phyloP scores from a whole-genome alignment of 2,329 filamentous ascomycete species.

The Pseudogymnoascus sp. region DNA sequence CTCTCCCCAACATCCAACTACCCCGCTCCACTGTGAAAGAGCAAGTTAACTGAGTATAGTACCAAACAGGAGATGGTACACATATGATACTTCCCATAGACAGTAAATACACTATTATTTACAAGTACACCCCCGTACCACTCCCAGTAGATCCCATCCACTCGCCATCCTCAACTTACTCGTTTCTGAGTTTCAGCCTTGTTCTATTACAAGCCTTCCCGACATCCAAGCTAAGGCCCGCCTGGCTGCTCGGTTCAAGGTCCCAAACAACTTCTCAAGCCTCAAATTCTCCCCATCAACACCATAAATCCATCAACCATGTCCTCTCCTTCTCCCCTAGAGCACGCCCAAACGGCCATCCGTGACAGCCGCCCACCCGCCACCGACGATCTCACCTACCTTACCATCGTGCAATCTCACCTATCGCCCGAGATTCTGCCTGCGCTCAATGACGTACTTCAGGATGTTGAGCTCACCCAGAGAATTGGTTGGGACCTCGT shows the following conservation, averaged over 20 bases:
- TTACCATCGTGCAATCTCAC: slow-evolving; percentile 69
- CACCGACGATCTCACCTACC: slow-evolving; percentile 64
- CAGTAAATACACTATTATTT: background rate
- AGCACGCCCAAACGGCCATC: slow-evolving; percentile 22
- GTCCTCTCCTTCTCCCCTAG: slow-evolving; percentile 10
- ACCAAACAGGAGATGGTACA: background rate
- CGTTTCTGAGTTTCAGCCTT: background rate
- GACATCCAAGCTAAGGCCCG: background rate
- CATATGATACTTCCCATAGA: no score
- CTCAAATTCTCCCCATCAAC: background rate
- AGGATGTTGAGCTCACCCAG: slow-evolving; percentile 58
- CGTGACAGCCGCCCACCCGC: slow-evolving; percentile 35
- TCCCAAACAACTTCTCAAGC: background rate
- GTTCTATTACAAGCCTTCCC: background rate
- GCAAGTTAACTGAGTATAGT: background rate
- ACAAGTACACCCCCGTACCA: background rate
- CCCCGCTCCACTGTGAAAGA: background rate
- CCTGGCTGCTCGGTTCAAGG: background rate
- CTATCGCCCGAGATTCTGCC: slow-evolving; percentile 59
- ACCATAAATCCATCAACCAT: background rate
- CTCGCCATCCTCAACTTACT: background rate
- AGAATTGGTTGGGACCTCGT: slow-evolving; percentile 82
- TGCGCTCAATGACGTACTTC: slow-evolving; percentile 57
- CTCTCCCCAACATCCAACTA: background rate
- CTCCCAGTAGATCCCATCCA: background rate